Conservation (phyloP, 345 rosid genomes). For the Mallotus nudiflorus region DNA sequence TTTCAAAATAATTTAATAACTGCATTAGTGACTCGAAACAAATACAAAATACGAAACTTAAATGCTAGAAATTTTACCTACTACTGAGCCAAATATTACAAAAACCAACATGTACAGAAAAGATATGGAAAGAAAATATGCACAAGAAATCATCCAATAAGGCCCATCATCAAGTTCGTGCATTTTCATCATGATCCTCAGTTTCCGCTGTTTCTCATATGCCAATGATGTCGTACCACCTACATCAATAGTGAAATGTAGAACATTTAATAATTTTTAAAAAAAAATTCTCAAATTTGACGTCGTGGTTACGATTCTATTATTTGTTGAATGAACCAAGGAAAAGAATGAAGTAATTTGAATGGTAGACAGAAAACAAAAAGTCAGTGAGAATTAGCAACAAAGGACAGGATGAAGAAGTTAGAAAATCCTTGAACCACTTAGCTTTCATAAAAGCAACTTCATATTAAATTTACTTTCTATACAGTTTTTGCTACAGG, state of each 20-base stretch:
- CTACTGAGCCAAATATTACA: slow-evolving; percentile 67
- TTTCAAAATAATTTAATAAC: too few relatives aligned
- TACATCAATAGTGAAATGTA: slow-evolving; percentile 26
- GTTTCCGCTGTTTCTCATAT: slow-evolving; percentile 75
- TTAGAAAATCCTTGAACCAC: not conserved
- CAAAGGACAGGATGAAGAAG: not conserved
- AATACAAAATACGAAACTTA: slow-evolving; percentile 12
- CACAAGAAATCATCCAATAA: slow-evolving; percentile 81
- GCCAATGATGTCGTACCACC: slow-evolving; percentile 71
- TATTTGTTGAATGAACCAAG: too few relatives aligned
- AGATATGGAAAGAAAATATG: slow-evolving; percentile 70
- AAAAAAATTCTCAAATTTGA: not conserved
- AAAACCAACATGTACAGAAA: slow-evolving; percentile 59
- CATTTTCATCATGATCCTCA: slow-evolving; percentile 96
- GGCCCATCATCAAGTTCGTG: slow-evolving; percentile 96
- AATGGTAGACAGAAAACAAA: too few relatives aligned
- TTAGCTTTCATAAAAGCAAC: not conserved
- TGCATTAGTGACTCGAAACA: slow-evolving; percentile 19
- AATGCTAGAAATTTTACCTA: slow-evolving; percentile 45
- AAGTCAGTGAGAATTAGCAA: not conserved
- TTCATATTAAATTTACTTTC: not conserved
- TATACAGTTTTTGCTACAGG: not conserved
- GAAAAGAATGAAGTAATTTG: too few relatives aligned
- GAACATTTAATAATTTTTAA: not conserved
- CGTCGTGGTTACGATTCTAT: too few relatives aligned